Percentiles rank a stretch among this genome's conserved stretches.
Evolutionary conservation across 2,329 filamentous ascomycete genomes (phyloP).

Genomic region (Aspergillus vadensis): DNA sequence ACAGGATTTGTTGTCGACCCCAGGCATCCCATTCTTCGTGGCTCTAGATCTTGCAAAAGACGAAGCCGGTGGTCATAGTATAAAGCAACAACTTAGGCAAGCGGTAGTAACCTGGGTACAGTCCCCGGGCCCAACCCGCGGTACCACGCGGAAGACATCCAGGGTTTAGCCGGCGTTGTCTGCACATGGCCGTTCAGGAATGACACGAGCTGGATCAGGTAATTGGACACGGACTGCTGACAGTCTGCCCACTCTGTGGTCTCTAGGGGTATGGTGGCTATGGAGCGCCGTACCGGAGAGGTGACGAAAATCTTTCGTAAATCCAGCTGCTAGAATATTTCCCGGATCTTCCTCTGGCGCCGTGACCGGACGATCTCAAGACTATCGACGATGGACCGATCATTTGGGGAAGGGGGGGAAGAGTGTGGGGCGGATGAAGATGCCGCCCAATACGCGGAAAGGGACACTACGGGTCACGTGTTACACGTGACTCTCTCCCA

Average conservation of each 20-base stretch:
- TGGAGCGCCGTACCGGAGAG: background rate
- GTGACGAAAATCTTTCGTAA: constrained; percentile 6
- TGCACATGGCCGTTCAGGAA: constrained; percentile 10
- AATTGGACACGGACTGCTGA: background rate
- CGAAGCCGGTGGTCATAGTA: background rate
- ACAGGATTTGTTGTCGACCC: background rate
- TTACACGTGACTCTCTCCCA: background rate
- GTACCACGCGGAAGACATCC: constrained; percentile 25
- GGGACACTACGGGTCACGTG: background rate
- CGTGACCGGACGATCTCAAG: constrained; percentile 16
- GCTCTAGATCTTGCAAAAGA: background rate
- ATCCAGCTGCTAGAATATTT: background rate
- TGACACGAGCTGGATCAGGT: background rate
- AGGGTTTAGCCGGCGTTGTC: constrained; percentile 18
- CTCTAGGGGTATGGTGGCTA: background rate
- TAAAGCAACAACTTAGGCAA: background rate
- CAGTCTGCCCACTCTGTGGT: background rate
- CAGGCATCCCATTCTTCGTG: background rate
- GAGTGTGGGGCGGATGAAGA: constrained; percentile 3
- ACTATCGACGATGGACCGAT: constrained; percentile 16
- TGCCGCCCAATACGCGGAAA: background rate
- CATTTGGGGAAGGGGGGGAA: constrained; percentile 2
- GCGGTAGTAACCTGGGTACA: background rate
- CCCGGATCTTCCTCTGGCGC: constrained; percentile 9
- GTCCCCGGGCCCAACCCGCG: constrained; percentile 14